Evolutionary conservation across 2,329 filamentous ascomycete species (phyloP).

Genomic region (Aspergillus sergii): DNA sequence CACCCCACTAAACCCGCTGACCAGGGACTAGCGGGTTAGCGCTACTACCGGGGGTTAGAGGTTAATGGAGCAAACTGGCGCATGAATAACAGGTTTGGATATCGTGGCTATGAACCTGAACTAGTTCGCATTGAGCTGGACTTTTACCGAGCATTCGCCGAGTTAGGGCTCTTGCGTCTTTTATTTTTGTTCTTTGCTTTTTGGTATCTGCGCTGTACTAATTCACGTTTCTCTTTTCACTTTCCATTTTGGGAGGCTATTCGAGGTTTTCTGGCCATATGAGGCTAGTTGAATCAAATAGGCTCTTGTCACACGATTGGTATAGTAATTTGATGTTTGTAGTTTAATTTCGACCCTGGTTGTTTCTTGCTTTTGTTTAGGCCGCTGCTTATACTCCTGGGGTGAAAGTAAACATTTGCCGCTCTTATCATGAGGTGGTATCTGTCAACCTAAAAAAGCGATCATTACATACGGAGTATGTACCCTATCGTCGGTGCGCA

Average conservation of each 20-base stretch:
- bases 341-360: not conserved
- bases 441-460: not conserved
- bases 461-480: not conserved
- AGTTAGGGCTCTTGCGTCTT: not conserved
- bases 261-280: not conserved
- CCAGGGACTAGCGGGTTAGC: conserved; percentile 1
- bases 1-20: not conserved
- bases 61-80: conserved; percentile 3
- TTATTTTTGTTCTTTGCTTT: not conserved
- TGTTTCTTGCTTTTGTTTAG: not conserved
- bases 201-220: not conserved
- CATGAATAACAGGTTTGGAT: not conserved
- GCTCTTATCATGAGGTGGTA: not conserved
- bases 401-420: not conserved
- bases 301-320: not conserved
- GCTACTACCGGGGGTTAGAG: conserved; percentile 8
- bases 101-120: not conserved
- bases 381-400: not conserved
- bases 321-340: not conserved
- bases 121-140: not conserved
- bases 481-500: not conserved
- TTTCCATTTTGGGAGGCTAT: not conserved
- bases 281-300: not conserved
- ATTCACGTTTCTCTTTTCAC: not conserved
- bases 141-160: conserved; percentile 1